Evolutionary conservation across 2,329 filamentous ascomycete species (phyloP).

Genomic region (Talaromyces sp.): DNA sequence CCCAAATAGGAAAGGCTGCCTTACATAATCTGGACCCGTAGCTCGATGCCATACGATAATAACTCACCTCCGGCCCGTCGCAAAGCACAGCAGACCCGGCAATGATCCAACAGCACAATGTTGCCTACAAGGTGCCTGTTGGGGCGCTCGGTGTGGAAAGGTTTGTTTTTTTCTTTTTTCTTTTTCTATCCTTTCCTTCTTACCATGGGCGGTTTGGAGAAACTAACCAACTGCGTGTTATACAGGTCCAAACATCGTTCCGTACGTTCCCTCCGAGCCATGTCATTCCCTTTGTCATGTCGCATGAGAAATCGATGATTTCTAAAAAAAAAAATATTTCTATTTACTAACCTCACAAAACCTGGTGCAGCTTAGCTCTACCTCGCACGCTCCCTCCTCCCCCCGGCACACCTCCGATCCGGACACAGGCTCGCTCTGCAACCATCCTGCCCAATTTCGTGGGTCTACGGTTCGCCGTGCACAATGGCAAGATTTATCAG

Average conservation of each 20-base stretch:
- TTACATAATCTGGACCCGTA: neutral
- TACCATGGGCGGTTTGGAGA: neutral
- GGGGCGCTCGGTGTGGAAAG: conserved; percentile 84
- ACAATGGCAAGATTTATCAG: conserved; percentile 84
- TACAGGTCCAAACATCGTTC: conserved; percentile 63
- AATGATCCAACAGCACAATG: conserved; percentile 42
- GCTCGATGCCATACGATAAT: neutral
- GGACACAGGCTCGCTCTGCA: conserved; percentile 78
- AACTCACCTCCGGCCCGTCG: neutral
- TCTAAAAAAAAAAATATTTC: no score
- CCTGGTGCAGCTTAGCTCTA: conserved; percentile 32
- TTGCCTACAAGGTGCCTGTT: conserved; percentile 62
- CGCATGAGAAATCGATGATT: neutral
- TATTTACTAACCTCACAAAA: neutral
- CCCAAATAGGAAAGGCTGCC: neutral
- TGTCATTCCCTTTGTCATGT: neutral
- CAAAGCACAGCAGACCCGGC: neutral
- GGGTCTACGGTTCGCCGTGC: conserved; percentile 79
- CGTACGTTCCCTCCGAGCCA: conserved; percentile 48
- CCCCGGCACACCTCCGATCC: conserved; percentile 67
- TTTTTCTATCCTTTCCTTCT: neutral
- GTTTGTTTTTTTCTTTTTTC: conserved; percentile 40
- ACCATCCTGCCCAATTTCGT: conserved; percentile 92
- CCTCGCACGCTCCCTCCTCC: conserved; percentile 43
- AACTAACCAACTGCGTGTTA: neutral